Base-by-base conservation (phyloP, 345 rosid species). In the Balakata baccata region DNA sequence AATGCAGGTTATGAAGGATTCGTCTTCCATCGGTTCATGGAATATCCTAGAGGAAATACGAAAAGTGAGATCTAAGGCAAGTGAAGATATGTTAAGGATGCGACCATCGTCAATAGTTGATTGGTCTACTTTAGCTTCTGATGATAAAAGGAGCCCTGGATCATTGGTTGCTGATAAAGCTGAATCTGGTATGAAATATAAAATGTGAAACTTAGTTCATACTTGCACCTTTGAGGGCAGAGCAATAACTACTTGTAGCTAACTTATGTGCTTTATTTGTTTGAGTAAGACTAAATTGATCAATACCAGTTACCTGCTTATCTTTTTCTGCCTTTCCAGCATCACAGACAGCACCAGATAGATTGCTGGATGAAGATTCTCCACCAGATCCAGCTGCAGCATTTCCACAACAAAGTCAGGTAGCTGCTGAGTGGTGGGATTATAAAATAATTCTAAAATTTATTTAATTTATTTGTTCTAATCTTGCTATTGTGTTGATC, bases 41-140 rank as follows among this genome's bases (percentile, higher is more conserved):
- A 92, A 86, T 83, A 88, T 94, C 81, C 83, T 77, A 16, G 99
- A 94, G 77, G 98, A 92, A 82, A 75, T 94, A 72, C 88, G 97
- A 41, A 88, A 86, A 88, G 92, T 92, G 80, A 89, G 94, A 83
- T 90, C 91, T 54, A 89, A 80, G 75, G 98, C 99, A 80, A 90
- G 97, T 34, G 92, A 94, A 73, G 90, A 89, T 74, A 81, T 92
- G 96, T 82, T 90, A 70, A 89, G 81, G 82, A 80, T 73, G 12
- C 80, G 68, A 20, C 75, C 86, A 4, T 79, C 88, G 51, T 75
- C 86, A 74, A 84, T 81, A 78, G 71, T 70, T 49, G 84, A 86
- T 69, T 80, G 85, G 84, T 79, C 95, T 75, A 77, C 75, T 39
- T 75, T 81, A 72, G 74, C 84, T 68, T 74, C 85, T 43, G 87